phyloP scores from a whole-genome alignment of 768 basidiomycete genomes.

The Hirschioporus abietinus region DNA sequence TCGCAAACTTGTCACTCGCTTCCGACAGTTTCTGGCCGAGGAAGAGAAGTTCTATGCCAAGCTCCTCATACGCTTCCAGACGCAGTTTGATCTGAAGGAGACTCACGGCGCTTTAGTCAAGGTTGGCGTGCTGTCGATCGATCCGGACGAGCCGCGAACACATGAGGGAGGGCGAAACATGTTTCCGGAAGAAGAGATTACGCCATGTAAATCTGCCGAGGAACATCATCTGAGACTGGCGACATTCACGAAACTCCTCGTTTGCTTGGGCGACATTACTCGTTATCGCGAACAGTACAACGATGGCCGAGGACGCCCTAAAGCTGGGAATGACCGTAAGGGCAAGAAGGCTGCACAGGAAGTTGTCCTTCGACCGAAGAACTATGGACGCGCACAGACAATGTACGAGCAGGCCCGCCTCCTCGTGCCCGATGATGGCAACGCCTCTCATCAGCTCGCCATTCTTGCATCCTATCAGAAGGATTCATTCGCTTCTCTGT shows the following conservation, averaged over 20 bases:
- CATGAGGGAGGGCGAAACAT: constrained; percentile 41
- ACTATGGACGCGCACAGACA: constrained; percentile 67
- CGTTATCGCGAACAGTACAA: constrained; percentile 90
- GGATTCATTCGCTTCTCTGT: constrained; percentile 74
- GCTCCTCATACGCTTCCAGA: constrained; percentile 68
- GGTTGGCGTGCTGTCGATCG: constrained; percentile 47
- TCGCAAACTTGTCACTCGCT: constrained; percentile 81
- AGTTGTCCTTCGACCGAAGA: constrained; percentile 51
- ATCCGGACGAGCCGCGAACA: constrained; percentile 24
- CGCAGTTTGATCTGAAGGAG: constrained; percentile 65
- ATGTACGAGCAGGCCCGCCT: constrained; percentile 84
- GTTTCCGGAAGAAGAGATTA: constrained; percentile 31
- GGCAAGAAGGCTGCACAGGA: constrained; percentile 43
- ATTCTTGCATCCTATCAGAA: constrained; percentile 82
- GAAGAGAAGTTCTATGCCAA: constrained; percentile 92
- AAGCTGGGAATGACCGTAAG: constrained; percentile 42
- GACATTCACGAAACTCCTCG: constrained; percentile 79
- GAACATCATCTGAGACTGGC: constrained; percentile 62
- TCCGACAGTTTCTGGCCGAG: constrained; percentile 82
- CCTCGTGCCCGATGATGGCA: constrained; percentile 84
- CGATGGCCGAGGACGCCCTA: constrained; percentile 59
- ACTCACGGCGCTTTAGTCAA: constrained; percentile 50
- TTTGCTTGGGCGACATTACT: constrained; percentile 92
- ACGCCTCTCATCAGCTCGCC: constrained; percentile 93
- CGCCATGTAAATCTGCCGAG: constrained; percentile 29